Evolutionary conservation across 2,329 filamentous ascomycete genomes (phyloP).

Genomic region (Alternaria atra): DNA sequence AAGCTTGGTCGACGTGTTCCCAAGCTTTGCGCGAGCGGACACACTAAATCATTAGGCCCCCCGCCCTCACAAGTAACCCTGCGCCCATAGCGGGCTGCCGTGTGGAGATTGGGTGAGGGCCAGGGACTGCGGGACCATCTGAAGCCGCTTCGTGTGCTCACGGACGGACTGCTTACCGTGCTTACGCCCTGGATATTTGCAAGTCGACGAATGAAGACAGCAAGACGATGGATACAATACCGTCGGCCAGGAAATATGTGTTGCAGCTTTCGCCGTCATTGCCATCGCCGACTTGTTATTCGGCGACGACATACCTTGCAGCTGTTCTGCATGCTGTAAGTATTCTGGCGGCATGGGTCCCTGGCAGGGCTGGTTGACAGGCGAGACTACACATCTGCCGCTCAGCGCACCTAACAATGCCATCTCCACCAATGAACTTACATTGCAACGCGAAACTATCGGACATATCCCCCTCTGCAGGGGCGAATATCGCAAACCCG

Average conservation of each 20-base stretch:
- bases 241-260: constrained; percentile 19
- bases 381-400: constrained; percentile 32
- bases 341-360: constrained; percentile 12
- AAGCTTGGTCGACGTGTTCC: constrained; percentile 45
- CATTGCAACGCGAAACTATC: constrained; percentile 15
- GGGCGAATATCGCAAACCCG: constrained; percentile 22
- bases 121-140: constrained; percentile 32
- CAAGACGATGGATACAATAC: constrained; percentile 12
- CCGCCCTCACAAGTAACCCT: constrained; percentile 33
- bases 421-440: constrained; percentile 27
- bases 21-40: constrained; percentile 36
- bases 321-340: constrained; percentile 15
- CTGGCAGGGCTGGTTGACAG: constrained; percentile 20
- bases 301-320: constrained; percentile 17
- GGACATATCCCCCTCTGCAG: constrained; percentile 24
- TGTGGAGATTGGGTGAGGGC: constrained; percentile 47
- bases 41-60: constrained; percentile 37
- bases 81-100: constrained; percentile 34
- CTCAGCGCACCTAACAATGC: constrained; percentile 27
- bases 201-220: constrained; percentile 34
- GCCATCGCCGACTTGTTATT: constrained; percentile 19
- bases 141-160: constrained; percentile 33
- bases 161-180: constrained; percentile 47
- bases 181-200: constrained; percentile 41
- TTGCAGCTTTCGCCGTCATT: constrained; percentile 10